Percentiles rank a stretch among this genome's conserved stretches.
These are phyloP conservation scores for Euclidium syriacum DNA, from an alignment of 345 rosid genomes.

Conservation along the genomic window DNA sequence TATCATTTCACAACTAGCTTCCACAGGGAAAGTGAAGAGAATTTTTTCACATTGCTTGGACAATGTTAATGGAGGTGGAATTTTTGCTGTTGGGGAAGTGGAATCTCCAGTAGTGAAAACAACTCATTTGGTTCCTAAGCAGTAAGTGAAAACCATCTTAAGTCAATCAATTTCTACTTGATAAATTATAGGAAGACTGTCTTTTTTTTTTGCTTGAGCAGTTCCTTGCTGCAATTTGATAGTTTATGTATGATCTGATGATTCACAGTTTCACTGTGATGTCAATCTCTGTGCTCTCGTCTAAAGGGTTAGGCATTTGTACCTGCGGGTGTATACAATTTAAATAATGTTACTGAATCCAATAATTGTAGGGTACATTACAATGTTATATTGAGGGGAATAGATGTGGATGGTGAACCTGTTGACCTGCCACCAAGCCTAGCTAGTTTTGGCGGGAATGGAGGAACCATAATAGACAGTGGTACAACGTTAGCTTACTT, in stretches of 20 bases:
- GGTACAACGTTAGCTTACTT: constrained; percentile 94
- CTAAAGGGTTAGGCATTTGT: not conserved
- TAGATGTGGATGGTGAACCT: constrained; percentile 62
- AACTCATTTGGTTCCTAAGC: constrained; percentile 75
- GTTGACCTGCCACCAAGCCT: constrained; percentile 52
- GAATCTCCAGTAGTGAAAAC: constrained; percentile 64
- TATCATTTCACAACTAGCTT: constrained; percentile 77
- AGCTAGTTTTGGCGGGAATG: constrained; percentile 31
- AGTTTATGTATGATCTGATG: not conserved
- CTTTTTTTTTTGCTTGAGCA: constrained; percentile 5
- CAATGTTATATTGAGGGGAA: constrained; percentile 60
- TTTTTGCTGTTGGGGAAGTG: constrained; percentile 77
- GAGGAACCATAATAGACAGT: constrained; percentile 80
- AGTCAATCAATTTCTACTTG: not conserved
- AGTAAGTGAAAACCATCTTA: constrained; percentile 48
- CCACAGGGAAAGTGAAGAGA: constrained; percentile 55
- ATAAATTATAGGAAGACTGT: not conserved
- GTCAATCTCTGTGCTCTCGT: not conserved
- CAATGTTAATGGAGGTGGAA: constrained; percentile 70
- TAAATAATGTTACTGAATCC: not conserved
- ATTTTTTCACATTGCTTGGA: constrained; percentile 87
- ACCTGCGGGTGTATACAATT: not conserved
- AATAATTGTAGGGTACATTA: constrained; percentile 71
- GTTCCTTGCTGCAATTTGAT: not conserved
- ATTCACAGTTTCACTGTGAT: not conserved